Evolutionary conservation across 148 eudicot genomes (phyloP), one percentile per base, ranked within the genome.

Genomic region (Fagopyrum homotropicum): DNA sequence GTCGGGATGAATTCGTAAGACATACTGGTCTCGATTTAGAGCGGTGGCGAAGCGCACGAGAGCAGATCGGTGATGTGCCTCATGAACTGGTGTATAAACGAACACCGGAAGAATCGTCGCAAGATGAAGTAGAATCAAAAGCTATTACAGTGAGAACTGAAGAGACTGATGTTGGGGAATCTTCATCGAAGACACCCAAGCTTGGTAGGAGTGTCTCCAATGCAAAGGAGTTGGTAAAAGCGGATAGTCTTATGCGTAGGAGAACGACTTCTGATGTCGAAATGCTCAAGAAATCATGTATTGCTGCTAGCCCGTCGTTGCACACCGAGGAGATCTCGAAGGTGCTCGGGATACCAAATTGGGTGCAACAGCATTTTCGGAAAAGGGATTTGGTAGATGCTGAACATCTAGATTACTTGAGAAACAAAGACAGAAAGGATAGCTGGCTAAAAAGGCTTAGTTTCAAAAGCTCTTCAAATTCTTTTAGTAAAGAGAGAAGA

Each of bases 1-100:
- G 98, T 3, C 95, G 98, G 16, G 72, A 75, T 46, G 89, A 84
- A 30, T 89, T 93, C 69, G 70, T 84, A 51, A 81, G 81, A 74
- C 79, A 79, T 83, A 85, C 88, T 75, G 90, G 89, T 70, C 83
- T 86, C 61, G 80, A 64, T 35, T 54, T 80, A 43, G 86, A 85
- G 72, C 71, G 71, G 19, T 66, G 71, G 71, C 7, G 47, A 9
- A 66, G 71, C 19, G 71, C 71, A 5, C 17, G 71, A 66, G 71
- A 66, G 16, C 19, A 15, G 47, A 43, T 40, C 6, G 71, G 7
- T 5, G 71, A 40, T 5, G 12, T 43, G 4, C 6, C n/a, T 4
- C 44, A 30, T 30, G 69, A 63, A 35, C 30, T 10, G 7, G n/a
- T 14, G 9, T 35, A 3, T 8, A 8, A 2, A 59, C 9, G 11